Base-by-base conservation (phyloP, 2,329 filamentous ascomycete species). In the Ophiostoma piceae region DNA sequence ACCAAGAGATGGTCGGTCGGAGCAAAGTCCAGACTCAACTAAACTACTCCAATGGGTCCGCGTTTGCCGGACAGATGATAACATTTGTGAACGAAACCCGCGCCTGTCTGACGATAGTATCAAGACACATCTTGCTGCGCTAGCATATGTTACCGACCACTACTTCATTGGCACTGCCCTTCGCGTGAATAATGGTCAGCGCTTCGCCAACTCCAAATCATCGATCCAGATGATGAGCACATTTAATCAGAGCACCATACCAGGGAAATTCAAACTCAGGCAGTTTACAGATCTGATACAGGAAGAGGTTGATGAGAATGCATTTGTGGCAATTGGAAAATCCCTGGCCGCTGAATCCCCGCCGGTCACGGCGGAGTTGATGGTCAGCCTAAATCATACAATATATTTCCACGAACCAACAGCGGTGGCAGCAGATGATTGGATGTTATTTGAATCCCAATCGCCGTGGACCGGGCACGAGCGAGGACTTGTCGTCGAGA, bases 111-210 rank as follows among this genome's bases (percentile, higher is more conserved):
- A 35, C 14, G 39, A 43, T 16, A 32, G 7, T 2, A 41, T 37
- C 32, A 35, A 90, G 75, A 91, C 92, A 14, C 93, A 97, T 77
- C 83, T 97, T 35, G 90, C 87, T 43, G 94, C 94, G 5, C 83
- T 99, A 72, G 94, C 94, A 29, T 98, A 98, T 81, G 92, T 97
- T 82, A 92, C 89, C 32, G 94, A 98, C 79, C 90, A 86, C 77
- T 94, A 92, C 80, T 97, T 99, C 80, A 92, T 98, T 78, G 93
- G 92, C 43, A 97, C 93, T 1, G 87, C 97, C 5, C 84, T 89
- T 26, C 87, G 92, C 19, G 89, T 93, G 66, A 93, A 97, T 78
- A 84, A 87, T 14, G 70, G 29, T 1, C 9, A 16, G 19, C 68
- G 68, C 1, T 70, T 72, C 16, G 14, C 32, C n/a, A 29, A 67